Conservation (phyloP, 2,329 filamentous ascomycete species). For the Epicoccum sorghinum region DNA sequence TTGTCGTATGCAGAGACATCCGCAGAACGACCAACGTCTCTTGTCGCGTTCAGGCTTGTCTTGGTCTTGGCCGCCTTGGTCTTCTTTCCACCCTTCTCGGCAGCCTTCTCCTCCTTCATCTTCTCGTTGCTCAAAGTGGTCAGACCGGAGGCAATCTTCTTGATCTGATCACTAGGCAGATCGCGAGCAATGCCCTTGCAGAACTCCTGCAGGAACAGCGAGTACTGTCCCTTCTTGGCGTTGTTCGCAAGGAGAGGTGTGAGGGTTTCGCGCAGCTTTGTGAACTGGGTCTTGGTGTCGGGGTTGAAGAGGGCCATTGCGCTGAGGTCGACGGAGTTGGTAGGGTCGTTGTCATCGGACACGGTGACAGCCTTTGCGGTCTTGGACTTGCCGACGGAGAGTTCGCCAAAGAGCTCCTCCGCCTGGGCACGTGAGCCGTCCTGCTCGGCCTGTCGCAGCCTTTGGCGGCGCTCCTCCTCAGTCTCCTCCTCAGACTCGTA, state of each 20-base stretch:
- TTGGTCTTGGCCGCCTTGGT: constrained; percentile 96
- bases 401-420: constrained; percentile 83
- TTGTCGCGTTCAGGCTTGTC: constrained; percentile 73
- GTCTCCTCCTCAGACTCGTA: constrained; percentile 72
- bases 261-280: constrained; percentile 77
- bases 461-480: constrained; percentile 73
- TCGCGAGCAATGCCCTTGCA: constrained; percentile 86
- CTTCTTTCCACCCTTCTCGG: constrained; percentile 96
- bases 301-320: constrained; percentile 87
- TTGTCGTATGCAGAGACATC: constrained; percentile 84
- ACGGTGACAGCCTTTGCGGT: constrained; percentile 70
- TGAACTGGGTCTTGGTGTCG: constrained; percentile 83
- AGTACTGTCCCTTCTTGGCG: constrained; percentile 87
- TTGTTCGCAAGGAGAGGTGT: constrained; percentile 76
- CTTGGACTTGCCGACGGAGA: constrained; percentile 74
- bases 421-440: constrained; percentile 89
- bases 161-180: constrained; percentile 89
- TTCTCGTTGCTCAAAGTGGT: constrained; percentile 97
- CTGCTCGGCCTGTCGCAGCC: constrained; percentile 80
- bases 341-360: constrained; percentile 75
- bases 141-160: constrained; percentile 87
- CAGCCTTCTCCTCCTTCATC: constrained; percentile 96
- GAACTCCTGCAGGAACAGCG: constrained; percentile 89
- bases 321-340: constrained; percentile 79
- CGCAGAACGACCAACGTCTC: constrained; percentile 61